These are phyloP conservation scores for Acanthamoeba triangularis DNA, from an alignment of 208 protist species.

Conservation along the genomic window DNA sequence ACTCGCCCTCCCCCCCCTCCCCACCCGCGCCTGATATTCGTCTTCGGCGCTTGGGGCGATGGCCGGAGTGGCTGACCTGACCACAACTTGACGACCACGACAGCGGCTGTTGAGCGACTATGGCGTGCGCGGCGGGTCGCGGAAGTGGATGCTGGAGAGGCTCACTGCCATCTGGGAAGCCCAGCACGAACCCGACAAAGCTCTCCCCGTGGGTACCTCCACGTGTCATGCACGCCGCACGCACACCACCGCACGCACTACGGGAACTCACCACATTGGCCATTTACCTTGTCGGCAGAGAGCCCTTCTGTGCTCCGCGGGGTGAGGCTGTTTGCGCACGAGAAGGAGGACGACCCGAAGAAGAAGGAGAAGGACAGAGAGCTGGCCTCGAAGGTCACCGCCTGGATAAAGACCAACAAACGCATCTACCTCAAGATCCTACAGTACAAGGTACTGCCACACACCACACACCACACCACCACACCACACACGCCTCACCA, in stretches of 20 bases:
- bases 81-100: neutral
- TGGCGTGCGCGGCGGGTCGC: neutral
- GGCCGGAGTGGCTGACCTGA: neutral
- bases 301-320: neutral
- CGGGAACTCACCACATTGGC: neutral
- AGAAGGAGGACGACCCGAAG: constrained; percentile 35
- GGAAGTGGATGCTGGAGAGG: constrained; percentile 23
- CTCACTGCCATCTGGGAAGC: constrained; percentile 6
- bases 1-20: neutral
- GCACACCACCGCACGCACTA: neutral
- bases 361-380: constrained; percentile 20
- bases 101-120: neutral
- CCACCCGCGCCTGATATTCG: too few relatives aligned
- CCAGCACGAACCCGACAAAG: neutral
- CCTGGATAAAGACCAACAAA: constrained; percentile 7
- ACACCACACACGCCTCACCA: neutral
- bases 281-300: neutral
- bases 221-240: neutral
- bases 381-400: neutral
- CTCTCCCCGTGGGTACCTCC: neutral
- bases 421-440: constrained; percentile 21
- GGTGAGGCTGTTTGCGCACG: constrained; percentile 21
- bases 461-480: neutral
- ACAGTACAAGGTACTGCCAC: neutral
- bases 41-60: neutral